Base-by-base conservation (phyloP, 805 yeast species). In the Metschnikowia gelsemii region DNA sequence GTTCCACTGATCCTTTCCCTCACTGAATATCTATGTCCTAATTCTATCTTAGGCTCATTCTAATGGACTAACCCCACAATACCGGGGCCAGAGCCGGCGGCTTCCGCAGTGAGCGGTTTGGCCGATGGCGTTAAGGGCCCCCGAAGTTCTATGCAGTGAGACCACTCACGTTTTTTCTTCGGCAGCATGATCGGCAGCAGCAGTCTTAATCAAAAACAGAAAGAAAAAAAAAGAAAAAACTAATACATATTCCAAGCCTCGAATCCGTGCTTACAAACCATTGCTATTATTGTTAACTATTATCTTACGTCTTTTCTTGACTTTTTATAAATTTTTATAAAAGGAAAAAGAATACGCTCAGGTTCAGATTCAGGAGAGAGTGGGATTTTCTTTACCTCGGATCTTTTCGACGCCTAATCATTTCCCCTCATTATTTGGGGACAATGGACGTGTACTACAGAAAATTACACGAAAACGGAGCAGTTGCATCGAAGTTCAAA, bases 401-500 rank as follows among this genome's bases (percentile, higher is more conserved):
- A 11, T 29, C 8, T 5, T 8, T 17, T 16, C 17, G 5, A 9
- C 5, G 5, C 3, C 4, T 27, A 11, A 11, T 8, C 25, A 22
- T 7, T 7, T n/a, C 4, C 21, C 19, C 32, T 31, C 18, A 16
- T 24, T 26, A 27, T 9, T 9, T 24, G 11, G 17, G 11, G 3
- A 16, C 32, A 34, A 66, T 66, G 72, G 68, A 66, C 45, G 57
- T 58, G 38, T 66, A 59, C 52, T 66, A 66, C 48, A 54, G 62
- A 19, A 65, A 61, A 41, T 64, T 55, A 58, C 56, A 66, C 66
- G 69, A 69, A 7, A 64, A 66, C 47, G 72, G 72, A 13, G 56
- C 70, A 13, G 55, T 63, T 35, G 54, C 72, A 25, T 58, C 63
- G 48, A 66, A 66, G 47, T 66, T 66, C 54, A 56, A 68, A 13